A percentile compares a stretch with the other conserved stretches of the same genome.
These are phyloP conservation scores for Pugionium cornutum DNA, from an alignment of 345 rosid genomes.

Conservation along the genomic window DNA sequence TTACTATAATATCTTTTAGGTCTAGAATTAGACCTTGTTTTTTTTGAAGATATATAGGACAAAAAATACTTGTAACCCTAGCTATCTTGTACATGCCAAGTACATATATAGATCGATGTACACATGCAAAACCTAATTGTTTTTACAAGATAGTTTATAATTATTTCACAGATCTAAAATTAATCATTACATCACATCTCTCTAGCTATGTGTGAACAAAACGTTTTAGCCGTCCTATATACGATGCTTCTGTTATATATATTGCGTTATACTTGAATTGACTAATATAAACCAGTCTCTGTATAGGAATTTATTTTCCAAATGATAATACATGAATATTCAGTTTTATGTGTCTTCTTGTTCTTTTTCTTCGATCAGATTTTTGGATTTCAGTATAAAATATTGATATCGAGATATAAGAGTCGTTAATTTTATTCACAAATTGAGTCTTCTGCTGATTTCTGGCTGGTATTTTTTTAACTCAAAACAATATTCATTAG, in stretches of 20 bases:
- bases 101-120: constrained; percentile 3
- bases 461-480: no score
- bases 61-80: constrained; percentile 21
- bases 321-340: constrained; percentile 12
- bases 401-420: background rate
- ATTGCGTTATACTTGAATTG: no score
- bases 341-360: constrained; percentile 2
- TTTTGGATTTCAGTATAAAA: background rate
- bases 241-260: no score
- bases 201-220: constrained; percentile 17
- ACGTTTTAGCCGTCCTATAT: no score
- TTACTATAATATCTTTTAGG: constrained; percentile 35
- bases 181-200: background rate
- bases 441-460: no score
- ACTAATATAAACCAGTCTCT: background rate
- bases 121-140: background rate
- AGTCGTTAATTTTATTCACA: background rate
- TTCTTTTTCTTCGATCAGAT: constrained; percentile 7
- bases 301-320: background rate
- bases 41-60: constrained; percentile 20
- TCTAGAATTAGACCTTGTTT: constrained; percentile 22
- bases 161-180: background rate
- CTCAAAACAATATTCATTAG: no score
- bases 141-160: background rate
- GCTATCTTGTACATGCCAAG: constrained; percentile 12